Conservation (phyloP, 306 rosid species). For the Pyrus betulifolia region DNA sequence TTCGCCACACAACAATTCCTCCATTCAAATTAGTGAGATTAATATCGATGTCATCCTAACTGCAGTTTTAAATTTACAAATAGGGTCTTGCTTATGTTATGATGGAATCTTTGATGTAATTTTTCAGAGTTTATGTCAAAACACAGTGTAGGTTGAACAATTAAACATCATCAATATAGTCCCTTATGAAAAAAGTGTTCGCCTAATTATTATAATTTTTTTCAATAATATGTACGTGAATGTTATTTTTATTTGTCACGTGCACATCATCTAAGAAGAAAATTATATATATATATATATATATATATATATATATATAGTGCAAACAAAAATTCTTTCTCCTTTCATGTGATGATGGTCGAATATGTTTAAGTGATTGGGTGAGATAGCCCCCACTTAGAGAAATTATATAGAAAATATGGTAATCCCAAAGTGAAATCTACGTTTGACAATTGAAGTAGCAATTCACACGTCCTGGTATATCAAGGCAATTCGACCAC, state of each 20-base stretch:
- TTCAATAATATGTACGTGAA: background rate
- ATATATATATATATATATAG: no score
- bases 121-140: conserved; percentile 23
- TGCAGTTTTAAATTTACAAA: background rate
- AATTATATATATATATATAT: background rate
- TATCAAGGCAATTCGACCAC: conserved; percentile 4
- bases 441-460: background rate
- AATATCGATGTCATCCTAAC: background rate
- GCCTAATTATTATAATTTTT: background rate
- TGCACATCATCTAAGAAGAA: no score
- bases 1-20: conserved; percentile 25
- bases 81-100: conserved; percentile 19
- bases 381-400: background rate
- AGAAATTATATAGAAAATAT: background rate
- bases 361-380: background rate
- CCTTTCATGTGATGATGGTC: background rate
- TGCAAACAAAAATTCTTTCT: background rate
- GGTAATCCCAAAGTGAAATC: conserved; percentile 12
- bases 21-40: background rate
- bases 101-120: conserved; percentile 33
- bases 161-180: background rate
- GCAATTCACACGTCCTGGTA: background rate
- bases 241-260: background rate
- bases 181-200: background rate
- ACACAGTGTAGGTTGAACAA: background rate